Percentiles rank a stretch among this genome's conserved stretches.
Evolutionary conservation across 495 filamentous ascomycete species (phyloP).

Genomic region (Annulohypoxylon maeteangense): DNA sequence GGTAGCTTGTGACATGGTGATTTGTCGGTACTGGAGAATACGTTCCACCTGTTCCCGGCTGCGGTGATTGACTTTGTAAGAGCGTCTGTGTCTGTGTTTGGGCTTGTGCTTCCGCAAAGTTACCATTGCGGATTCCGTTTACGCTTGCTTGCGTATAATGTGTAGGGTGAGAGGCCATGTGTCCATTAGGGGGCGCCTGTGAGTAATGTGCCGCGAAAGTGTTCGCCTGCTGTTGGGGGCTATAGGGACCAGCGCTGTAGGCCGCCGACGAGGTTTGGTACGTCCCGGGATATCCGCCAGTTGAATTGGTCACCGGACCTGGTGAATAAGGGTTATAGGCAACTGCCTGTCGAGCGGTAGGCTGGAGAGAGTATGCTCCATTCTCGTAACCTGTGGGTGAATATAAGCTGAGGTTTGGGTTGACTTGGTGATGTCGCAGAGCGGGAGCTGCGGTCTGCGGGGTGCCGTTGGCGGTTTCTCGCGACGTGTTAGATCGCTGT

Average conservation of each 20-base stretch:
- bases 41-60: slow-evolving; percentile 35
- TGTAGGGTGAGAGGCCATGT: slow-evolving; percentile 40
- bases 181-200: slow-evolving; percentile 42
- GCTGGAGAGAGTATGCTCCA: slow-evolving; percentile 44
- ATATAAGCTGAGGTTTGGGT: slow-evolving; percentile 35
- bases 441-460: slow-evolving; percentile 43
- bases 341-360: slow-evolving; percentile 34
- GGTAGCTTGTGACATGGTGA: slow-evolving; percentile 35
- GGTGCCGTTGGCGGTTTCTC: slow-evolving; percentile 45
- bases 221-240: slow-evolving; percentile 43
- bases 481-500: slow-evolving; percentile 52
- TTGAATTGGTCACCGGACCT: slow-evolving; percentile 42
- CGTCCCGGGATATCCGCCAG: slow-evolving; percentile 44
- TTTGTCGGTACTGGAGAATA: slow-evolving; percentile 44
- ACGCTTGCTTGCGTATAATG: slow-evolving; percentile 39
- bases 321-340: slow-evolving; percentile 44
- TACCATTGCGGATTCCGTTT: slow-evolving; percentile 40
- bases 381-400: slow-evolving; percentile 43
- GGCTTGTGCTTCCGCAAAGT: slow-evolving; percentile 40
- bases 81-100: slow-evolving; percentile 37
- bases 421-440: slow-evolving; percentile 41
- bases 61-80: slow-evolving; percentile 38
- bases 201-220: slow-evolving; percentile 44
- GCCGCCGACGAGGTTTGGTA: slow-evolving; percentile 41
- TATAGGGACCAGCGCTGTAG: slow-evolving; percentile 44